phyloP scores from a whole-genome alignment of 73 alveolate genomes.

The Paramecium bursaria region DNA sequence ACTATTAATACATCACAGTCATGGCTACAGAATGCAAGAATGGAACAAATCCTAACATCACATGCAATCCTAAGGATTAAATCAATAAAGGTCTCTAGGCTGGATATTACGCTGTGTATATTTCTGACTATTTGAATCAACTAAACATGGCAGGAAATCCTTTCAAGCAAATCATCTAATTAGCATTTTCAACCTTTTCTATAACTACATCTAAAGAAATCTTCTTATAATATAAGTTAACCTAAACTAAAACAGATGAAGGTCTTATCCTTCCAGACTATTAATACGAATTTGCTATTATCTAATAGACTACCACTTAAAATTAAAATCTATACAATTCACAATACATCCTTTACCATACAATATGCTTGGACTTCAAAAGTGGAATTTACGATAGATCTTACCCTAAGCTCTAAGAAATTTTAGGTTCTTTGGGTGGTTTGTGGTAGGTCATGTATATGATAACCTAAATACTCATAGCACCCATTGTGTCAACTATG shows the following conservation, averaged over 20 bases:
- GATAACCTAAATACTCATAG: not conserved
- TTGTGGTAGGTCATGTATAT: constrained; percentile 9
- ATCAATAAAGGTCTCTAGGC: constrained; percentile 1
- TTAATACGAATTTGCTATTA: no score
- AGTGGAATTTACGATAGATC: no score
- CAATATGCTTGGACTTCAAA: no score
- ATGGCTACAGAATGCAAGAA: constrained; percentile 12
- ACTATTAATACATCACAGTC: not conserved
- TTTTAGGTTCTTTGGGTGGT: constrained; percentile 25
- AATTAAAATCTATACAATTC: no score
- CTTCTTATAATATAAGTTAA: no score
- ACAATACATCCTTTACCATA: no score
- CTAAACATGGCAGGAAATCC: constrained; percentile 22
- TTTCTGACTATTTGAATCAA: constrained; percentile 7
- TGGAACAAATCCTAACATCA: not conserved
- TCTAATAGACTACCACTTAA: no score
- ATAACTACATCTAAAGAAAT: constrained; percentile 8
- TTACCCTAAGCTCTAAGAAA: constrained; percentile 20
- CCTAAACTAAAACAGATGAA: no score
- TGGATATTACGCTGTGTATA: constrained; percentile 17
- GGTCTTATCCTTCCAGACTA: no score
- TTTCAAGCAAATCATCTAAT: constrained; percentile 4
- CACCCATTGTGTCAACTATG: not conserved
- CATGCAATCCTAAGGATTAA: constrained; percentile 12
- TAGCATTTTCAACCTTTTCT: constrained; percentile 5